Evolutionary conservation across 352 stramenopile species (phyloP), one percentile per base, ranked within the genome.

Genomic region (Phytophthora constricta): DNA sequence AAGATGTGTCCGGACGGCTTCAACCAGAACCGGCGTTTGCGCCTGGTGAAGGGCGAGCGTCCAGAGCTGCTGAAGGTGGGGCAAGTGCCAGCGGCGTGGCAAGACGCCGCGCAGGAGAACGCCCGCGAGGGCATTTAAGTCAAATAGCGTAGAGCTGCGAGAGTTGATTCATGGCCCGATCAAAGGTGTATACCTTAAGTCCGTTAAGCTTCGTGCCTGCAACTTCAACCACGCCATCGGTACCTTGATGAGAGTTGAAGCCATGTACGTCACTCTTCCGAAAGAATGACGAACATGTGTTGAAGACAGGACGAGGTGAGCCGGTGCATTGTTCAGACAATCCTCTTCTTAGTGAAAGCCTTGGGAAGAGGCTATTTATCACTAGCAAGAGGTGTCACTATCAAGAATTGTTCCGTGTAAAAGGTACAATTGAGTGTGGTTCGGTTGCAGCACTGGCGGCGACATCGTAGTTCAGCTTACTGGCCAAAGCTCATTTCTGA

Each of bases 11-110:
- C 63, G 4, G 63, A 86, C 41, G 85, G 87, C 27, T 93, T 89
- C 63, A 95, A 90, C 56, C 54, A 74, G 25, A 92, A 95, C 70
- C 79, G 77, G 23, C 71, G 74, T 22, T 62, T 95, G 43, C 77
- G 81, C 0, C 74, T 93, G 4, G 69, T 90, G 34, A 72, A 71
- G 54, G 62, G 65, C 22, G 80, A 83, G 27, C 76, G 73, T 3
- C 74, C 79, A 10, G 65, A 75, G 4, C 20, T 70, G 43, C 73
- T 92, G 17, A 73, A 80, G 49, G 71, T 90, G 34, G 84, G 84
- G 4, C 59, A 63, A 0, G 72, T 91, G 27, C 55, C 80, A n/a
- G 31, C 46, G 0, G 58, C 70, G 13, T 91, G 82, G 82, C 70
- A 81, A 17, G 51, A 73, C 4, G 82, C 80, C 33, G 79, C 77